phyloP scores from a whole-genome alignment of 73 alveolate genomes.

The Paramecium caudatum region DNA sequence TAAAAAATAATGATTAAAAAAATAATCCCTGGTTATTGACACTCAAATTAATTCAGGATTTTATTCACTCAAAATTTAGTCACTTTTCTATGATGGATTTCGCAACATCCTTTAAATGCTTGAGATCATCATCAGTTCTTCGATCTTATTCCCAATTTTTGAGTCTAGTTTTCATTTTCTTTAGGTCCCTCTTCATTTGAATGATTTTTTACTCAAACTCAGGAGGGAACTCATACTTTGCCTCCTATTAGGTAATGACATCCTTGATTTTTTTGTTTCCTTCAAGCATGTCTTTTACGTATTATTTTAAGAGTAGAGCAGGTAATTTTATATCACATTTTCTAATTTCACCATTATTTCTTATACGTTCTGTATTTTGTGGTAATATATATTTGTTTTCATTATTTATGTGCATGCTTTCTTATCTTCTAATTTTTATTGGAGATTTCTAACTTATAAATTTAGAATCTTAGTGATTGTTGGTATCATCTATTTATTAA shows the following conservation, averaged over 20 bases:
- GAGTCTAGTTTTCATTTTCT: conserved; percentile 31
- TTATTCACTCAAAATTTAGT: no score
- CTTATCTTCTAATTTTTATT: not conserved
- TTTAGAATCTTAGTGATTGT: not conserved
- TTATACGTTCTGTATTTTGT: not conserved
- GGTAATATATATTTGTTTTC: not conserved
- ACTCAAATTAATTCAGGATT: no score
- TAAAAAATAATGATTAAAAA: no score
- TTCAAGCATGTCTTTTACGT: not conserved
- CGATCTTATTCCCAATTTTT: conserved; percentile 55
- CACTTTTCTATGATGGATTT: conserved; percentile 17
- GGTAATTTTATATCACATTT: conserved; percentile 45
- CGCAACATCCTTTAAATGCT: conserved; percentile 45
- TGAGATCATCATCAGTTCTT: not conserved
- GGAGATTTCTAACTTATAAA: conserved; percentile 27
- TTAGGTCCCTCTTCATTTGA: conserved; percentile 37
- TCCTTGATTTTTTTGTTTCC: conserved; percentile 25
- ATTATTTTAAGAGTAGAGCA: not conserved
- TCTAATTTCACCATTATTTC: conserved; percentile 16
- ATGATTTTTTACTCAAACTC: conserved; percentile 51
- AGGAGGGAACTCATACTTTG: conserved; percentile 44
- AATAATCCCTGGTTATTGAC: no score
- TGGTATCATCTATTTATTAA: not conserved
- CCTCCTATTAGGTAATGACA: conserved; percentile 6
- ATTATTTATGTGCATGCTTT: not conserved